phyloP scores from a whole-genome alignment of 2,329 filamentous ascomycete species.

The Aspergillus novoparasiticus region DNA sequence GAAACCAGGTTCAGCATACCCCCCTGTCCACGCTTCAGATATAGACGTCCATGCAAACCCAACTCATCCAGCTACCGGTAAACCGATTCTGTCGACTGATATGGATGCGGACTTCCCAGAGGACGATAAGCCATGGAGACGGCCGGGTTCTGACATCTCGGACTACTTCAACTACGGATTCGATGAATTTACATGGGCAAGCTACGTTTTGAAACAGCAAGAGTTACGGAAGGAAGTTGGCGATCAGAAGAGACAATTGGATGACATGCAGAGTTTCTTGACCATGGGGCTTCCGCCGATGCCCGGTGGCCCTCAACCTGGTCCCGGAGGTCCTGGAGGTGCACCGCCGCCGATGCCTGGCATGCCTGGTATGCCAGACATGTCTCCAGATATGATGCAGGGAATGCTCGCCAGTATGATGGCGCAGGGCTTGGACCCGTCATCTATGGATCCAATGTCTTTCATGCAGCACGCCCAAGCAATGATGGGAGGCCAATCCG shows the following conservation, averaged over 20 bases:
- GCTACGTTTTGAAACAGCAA: constrained; percentile 89
- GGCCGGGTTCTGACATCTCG: constrained; percentile 89
- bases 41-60: constrained; percentile 85
- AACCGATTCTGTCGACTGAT: constrained; percentile 79
- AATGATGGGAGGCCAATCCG: constrained; percentile 50
- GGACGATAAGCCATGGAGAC: constrained; percentile 88
- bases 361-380: constrained; percentile 52
- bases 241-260: constrained; percentile 73
- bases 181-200: constrained; percentile 96
- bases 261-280: constrained; percentile 64
- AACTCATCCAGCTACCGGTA: constrained; percentile 70
- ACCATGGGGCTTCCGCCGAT: constrained; percentile 53
- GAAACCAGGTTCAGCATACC: constrained; percentile 66
- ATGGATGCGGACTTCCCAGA: constrained; percentile 76
- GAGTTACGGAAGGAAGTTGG: constrained; percentile 74
- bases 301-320: constrained; percentile 37
- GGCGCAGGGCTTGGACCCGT: constrained; percentile 56
- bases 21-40: constrained; percentile 70
- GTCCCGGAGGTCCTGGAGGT: constrained; percentile 29
- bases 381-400: constrained; percentile 60
- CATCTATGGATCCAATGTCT: constrained; percentile 55
- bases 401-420: constrained; percentile 60
- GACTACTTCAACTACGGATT: constrained; percentile 99
- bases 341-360: constrained; percentile 38
- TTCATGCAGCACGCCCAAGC: constrained; percentile 58